These are phyloP conservation scores for Cubamyces lactineus DNA, from an alignment of 768 basidiomycete genomes.

Conservation along the genomic window DNA sequence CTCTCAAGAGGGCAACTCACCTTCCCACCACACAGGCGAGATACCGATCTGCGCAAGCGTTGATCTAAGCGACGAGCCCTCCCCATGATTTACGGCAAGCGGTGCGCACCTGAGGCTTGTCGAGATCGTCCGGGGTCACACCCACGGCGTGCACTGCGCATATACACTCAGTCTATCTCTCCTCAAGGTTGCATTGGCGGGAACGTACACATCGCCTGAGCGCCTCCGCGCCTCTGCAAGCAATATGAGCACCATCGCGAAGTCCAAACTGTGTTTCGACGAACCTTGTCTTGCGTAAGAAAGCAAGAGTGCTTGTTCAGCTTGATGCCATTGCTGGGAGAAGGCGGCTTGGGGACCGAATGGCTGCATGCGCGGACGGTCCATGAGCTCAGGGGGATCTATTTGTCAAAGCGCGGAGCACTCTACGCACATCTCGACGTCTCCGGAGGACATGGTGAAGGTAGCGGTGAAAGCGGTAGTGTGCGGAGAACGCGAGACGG, in stretches of 20 bases:
- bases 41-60: slow-evolving; percentile 69
- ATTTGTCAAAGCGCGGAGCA: background rate
- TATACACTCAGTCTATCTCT: background rate
- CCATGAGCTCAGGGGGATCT: slow-evolving; percentile 29
- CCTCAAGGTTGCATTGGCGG: background rate
- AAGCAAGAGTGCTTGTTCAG: slow-evolving; percentile 78
- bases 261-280: background rate
- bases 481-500: slow-evolving; percentile 1
- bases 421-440: slow-evolving; percentile 61
- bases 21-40: slow-evolving; percentile 92
- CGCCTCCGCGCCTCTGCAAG: slow-evolving; percentile 62
- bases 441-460: slow-evolving; percentile 48
- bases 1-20: slow-evolving; percentile 40
- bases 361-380: slow-evolving; percentile 41
- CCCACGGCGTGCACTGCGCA: slow-evolving; percentile 76
- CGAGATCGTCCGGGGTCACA: slow-evolving; percentile 76
- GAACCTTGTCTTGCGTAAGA: slow-evolving; percentile 78
- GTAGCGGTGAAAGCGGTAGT: slow-evolving; percentile 13
- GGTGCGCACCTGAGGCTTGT: slow-evolving; percentile 73
- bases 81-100: background rate
- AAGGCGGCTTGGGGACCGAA: slow-evolving; percentile 41
- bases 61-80: background rate
- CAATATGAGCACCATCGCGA: too few relatives aligned
- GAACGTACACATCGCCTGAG: slow-evolving; percentile 82
- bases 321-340: slow-evolving; percentile 41